Conservation (phyloP, 2,329 filamentous ascomycete genomes). For the Ophiocordyceps sinensis region DNA sequence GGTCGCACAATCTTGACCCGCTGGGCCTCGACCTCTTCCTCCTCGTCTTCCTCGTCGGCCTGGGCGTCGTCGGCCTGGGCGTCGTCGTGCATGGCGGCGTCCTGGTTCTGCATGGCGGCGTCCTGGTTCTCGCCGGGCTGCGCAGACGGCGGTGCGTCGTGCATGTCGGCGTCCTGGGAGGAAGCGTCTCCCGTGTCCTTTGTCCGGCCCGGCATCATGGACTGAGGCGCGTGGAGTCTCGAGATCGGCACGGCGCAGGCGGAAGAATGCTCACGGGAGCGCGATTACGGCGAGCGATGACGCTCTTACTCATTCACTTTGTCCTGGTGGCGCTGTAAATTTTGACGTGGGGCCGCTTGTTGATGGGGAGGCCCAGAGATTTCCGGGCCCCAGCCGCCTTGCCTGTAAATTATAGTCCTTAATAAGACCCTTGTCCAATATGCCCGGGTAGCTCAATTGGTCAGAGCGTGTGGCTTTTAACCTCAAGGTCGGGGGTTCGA, state of each 20-base stretch:
- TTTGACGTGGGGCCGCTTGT: no score
- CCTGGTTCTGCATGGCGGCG: slow-evolving; percentile 17
- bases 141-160: slow-evolving; percentile 26
- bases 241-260: no score
- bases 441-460: slow-evolving; percentile 18
- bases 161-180: slow-evolving; percentile 25
- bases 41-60: slow-evolving; percentile 28
- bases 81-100: slow-evolving; percentile 17
- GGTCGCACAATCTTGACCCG: slow-evolving; percentile 47
- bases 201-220: slow-evolving; percentile 25
- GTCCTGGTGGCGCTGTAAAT: no score
- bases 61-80: slow-evolving; percentile 15
- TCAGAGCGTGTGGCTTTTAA: slow-evolving; percentile 19
- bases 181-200: slow-evolving; percentile 17
- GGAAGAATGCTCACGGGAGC: no score
- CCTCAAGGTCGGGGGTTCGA: slow-evolving; percentile 19
- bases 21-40: slow-evolving; percentile 32
- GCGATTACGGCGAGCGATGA: no score
- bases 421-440: not conserved
- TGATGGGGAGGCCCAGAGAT: no score
- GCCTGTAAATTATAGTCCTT: not conserved
- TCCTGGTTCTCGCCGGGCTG: slow-evolving; percentile 20
- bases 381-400: no score
- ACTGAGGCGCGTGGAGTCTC: not conserved
- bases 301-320: no score